These are phyloP conservation scores for Trypanosoma platydactyli DNA, from an alignment of 208 protist species.

Conservation along the genomic window DNA sequence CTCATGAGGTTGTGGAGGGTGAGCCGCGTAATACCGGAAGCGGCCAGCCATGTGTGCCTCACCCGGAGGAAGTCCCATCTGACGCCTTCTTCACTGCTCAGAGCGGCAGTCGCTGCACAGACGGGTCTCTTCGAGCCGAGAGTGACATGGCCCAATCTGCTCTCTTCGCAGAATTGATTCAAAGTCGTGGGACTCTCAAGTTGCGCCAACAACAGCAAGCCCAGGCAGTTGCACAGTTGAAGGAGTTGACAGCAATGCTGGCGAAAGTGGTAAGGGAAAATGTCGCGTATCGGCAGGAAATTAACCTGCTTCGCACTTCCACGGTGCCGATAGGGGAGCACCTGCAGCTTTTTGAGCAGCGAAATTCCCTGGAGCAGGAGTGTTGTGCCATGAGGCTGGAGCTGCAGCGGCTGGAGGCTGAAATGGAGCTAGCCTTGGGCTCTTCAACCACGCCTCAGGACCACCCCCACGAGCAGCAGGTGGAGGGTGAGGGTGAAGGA, in stretches of 20 bases:
- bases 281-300: constrained; percentile 36
- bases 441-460: not conserved
- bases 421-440: constrained; percentile 27
- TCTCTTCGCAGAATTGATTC: constrained; percentile 31
- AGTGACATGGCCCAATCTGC: constrained; percentile 20
- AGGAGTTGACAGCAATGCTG: constrained; percentile 31
- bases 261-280: constrained; percentile 48
- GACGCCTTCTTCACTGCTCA: constrained; percentile 25
- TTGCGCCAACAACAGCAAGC: constrained; percentile 42
- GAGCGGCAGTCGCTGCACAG: constrained; percentile 17
- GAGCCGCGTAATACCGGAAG: not conserved
- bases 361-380: constrained; percentile 35
- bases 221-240: constrained; percentile 22
- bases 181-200: constrained; percentile 25
- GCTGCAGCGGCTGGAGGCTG: constrained; percentile 30
- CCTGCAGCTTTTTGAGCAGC: constrained; percentile 29
- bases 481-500: too few relatives aligned
- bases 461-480: not conserved
- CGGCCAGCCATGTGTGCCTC: constrained; percentile 3
- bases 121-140: constrained; percentile 4
- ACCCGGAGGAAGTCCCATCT: constrained; percentile 1
- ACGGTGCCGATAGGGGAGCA: constrained; percentile 37
- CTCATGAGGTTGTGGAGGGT: not conserved
- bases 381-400: constrained; percentile 36
- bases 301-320: constrained; percentile 37